These are phyloP conservation scores for Tilletia setariae DNA, from an alignment of 1,284 basidiomycete species.

Conservation along the genomic window DNA sequence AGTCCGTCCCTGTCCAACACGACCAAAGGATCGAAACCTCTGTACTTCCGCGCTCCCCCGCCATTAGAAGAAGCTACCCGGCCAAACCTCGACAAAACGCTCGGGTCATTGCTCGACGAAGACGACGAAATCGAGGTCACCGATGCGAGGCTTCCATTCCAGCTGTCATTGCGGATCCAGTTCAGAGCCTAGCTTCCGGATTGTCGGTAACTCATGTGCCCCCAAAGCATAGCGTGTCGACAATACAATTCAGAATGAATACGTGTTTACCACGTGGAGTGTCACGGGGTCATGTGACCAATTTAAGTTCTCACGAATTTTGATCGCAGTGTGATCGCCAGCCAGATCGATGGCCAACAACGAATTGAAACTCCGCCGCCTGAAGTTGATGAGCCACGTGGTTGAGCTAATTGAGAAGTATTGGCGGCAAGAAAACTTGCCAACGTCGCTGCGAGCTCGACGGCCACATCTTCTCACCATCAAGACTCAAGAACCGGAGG, in stretches of 20 bases:
- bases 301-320: neutral
- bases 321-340: neutral
- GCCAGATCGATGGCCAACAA: neutral
- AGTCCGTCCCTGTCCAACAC: conserved; percentile 28
- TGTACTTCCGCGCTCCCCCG: conserved; percentile 89
- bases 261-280: too few relatives aligned
- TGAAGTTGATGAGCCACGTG: neutral
- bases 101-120: conserved; percentile 72
- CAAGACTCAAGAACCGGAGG: neutral
- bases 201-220: too few relatives aligned
- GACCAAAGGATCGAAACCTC: conserved; percentile 52
- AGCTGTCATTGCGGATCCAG: conserved; percentile 50
- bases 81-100: conserved; percentile 78
- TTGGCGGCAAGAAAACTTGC: neutral
- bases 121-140: conserved; percentile 82
- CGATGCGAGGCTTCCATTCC: conserved; percentile 78
- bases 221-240: too few relatives aligned
- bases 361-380: neutral
- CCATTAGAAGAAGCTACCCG: conserved; percentile 82
- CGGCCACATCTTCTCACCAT: conserved; percentile 8
- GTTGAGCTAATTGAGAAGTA: neutral
- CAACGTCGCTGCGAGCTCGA: neutral
- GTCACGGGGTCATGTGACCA: neutral
- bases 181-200: conserved; percentile 59
- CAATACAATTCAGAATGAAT: too few relatives aligned